Evolutionary conservation across 1,284 basidiomycete genomes (phyloP), one percentile per base, ranked within the genome.

Genomic region (Heterobasidion annosum): DNA sequence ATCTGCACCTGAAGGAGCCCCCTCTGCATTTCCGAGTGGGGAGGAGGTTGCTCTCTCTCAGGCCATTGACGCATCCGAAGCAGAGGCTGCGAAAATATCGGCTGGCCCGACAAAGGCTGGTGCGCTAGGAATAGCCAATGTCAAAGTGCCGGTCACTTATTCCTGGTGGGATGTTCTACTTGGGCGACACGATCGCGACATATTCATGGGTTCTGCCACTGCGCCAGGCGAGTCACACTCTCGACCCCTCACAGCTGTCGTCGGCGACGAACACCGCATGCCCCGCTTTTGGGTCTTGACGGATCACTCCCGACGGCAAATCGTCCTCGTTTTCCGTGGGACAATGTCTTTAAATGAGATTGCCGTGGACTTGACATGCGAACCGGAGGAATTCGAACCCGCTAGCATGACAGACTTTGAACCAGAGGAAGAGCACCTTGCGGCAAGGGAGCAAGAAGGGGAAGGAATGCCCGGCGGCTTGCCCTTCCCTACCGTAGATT

Each of bases 291-390:
- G 88, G 87, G 83, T 91, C 1, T 72, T 91, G 34, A 87, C 85
- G 0, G 88, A 91, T 64, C 84, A 91, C 64, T 75, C 74, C 35
- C 74, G 88, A 44, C 71, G 70, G 9, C 83, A 91, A 64, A 77
- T 91, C 49, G 85, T 91, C 1, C 76, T 91, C 42, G 85, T 91
- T 40, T 72, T 90, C 44, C 73, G 87, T 65, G 86, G 87, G n/a
- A 91, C 88, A 1, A 87, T 90, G 84, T 86, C 84, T 9, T 70
- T 91, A 42, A 91, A 91, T 61, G 88, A 91, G 66, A 77, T 91
- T 12, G 88, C 88, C n/a, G 87, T 86, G 7, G 88, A 91, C 65
- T 72, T 90, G 47, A 88, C 88, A 1, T 90, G 88, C 65, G 84
- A 89, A 55, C 78, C 83, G 0, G 81, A 80, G 47, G 74, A 79